A percentile compares a stretch with the other conserved stretches of the same genome.
Evolutionary conservation across 2,329 filamentous ascomycete species (phyloP).

Genomic region (Microcera coccophila): DNA sequence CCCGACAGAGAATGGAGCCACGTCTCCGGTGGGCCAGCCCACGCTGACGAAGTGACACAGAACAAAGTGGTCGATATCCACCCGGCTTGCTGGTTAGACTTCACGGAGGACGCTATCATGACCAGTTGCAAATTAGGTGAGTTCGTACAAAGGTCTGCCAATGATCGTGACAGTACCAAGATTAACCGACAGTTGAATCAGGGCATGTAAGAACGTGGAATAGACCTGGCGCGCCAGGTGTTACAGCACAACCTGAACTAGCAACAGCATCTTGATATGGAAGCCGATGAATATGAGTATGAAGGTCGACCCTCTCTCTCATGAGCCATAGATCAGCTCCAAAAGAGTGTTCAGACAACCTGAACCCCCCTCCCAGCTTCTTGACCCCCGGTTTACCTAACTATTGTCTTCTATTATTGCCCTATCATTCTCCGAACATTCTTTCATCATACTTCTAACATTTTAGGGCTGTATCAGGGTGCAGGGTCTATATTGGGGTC

Average conservation of each 20-base stretch:
- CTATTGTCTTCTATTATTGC: too few species aligned
- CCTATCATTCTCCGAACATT: too few species aligned
- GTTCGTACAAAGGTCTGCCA: background rate
- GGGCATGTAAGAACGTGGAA: conserved; percentile 75
- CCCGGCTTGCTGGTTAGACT: conserved; percentile 85
- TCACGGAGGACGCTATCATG: conserved; percentile 88
- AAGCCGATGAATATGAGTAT: too few species aligned
- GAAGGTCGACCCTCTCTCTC: too few species aligned
- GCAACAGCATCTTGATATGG: too few species aligned
- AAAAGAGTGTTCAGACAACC: too few species aligned
- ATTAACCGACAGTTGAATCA: conserved; percentile 39
- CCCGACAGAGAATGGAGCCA: conserved; percentile 30
- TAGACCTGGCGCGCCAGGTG: conserved; percentile 45
- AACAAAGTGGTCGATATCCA: conserved; percentile 83
- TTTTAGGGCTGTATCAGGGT: too few species aligned
- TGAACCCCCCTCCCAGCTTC: too few species aligned
- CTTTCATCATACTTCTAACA: too few species aligned
- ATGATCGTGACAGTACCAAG: conserved; percentile 8
- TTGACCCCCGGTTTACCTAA: too few species aligned
- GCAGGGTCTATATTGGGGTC: too few species aligned
- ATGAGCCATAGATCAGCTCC: too few species aligned
- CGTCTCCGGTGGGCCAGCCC: background rate
- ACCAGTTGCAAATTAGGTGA: conserved; percentile 85
- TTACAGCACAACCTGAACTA: conserved; percentile 22
- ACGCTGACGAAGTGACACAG: conserved; percentile 35